phyloP scores from a whole-genome alignment of 768 basidiomycete species.

The Rhodotorula taiwanensis region DNA sequence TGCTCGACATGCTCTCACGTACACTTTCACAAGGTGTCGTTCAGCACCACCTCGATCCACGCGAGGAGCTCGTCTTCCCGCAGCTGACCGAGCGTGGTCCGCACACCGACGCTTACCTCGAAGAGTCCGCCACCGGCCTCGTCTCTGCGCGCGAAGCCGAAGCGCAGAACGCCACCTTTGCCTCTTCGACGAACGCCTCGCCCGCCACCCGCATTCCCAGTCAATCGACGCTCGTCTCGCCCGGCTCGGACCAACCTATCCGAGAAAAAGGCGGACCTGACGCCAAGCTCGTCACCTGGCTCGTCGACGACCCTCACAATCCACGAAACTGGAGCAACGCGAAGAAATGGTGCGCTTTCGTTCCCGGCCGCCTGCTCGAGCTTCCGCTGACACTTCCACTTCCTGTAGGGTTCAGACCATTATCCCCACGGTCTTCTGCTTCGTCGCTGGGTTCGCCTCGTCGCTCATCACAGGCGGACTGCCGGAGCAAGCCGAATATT shows the following conservation, averaged over 20 bases:
- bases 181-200: background rate
- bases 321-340: constrained; percentile 37
- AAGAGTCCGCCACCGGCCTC: constrained; percentile 9
- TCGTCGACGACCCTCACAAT: constrained; percentile 29
- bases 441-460: constrained; percentile 40
- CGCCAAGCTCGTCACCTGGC: constrained; percentile 37
- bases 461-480: constrained; percentile 42
- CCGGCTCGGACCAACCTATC: constrained; percentile 2
- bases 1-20: background rate
- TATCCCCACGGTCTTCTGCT: constrained; percentile 34
- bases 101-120: constrained; percentile 19
- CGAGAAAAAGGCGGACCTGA: constrained; percentile 33
- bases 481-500: constrained; percentile 32
- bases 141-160: constrained; percentile 23
- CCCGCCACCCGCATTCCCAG: no score
- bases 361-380: background rate
- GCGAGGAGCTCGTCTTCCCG: constrained; percentile 15
- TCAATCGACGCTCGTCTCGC: constrained; percentile 1
- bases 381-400: no score
- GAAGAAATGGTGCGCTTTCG: constrained; percentile 36
- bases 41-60: background rate
- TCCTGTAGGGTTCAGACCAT: constrained; percentile 26
- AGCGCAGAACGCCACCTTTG: background rate
- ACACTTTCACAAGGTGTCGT: constrained; percentile 22
- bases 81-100: constrained; percentile 21